Conservation (phyloP, 805 yeast genomes). For the Danielia reshetovae region DNA sequence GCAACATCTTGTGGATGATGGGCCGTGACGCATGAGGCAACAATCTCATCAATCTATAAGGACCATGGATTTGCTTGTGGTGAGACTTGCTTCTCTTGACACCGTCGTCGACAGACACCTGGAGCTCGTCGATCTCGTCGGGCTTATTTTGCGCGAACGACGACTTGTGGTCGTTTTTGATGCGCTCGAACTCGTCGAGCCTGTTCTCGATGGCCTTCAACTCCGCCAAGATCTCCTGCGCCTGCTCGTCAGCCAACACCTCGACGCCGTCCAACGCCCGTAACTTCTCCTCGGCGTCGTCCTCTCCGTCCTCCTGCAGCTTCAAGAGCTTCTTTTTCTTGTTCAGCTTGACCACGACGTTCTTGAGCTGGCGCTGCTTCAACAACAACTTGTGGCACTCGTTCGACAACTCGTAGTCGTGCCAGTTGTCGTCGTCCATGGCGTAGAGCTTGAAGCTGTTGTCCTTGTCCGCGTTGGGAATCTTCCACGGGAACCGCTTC, state of each 20-base stretch:
- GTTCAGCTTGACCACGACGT: constrained; percentile 38
- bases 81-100: constrained; percentile 30
- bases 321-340: constrained; percentile 31
- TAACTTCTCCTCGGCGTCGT: constrained; percentile 14
- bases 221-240: constrained; percentile 29
- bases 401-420: constrained; percentile 70
- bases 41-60: constrained; percentile 74
- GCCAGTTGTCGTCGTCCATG: constrained; percentile 67
- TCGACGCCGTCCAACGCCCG: constrained; percentile 21
- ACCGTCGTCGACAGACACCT: constrained; percentile 6
- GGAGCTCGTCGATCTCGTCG: constrained; percentile 6
- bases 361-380: constrained; percentile 55
- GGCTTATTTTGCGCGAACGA: constrained; percentile 21
- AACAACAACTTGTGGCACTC: constrained; percentile 64
- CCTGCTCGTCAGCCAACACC: constrained; percentile 29
- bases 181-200: constrained; percentile 34
- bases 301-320: constrained; percentile 9
- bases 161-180: constrained; percentile 32
- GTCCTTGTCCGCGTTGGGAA: constrained; percentile 57
- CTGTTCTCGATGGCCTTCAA: constrained; percentile 34
- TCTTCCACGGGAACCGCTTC: constrained; percentile 85
- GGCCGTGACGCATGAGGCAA: constrained; percentile 84
- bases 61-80: constrained; percentile 70
- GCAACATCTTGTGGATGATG: constrained; percentile 60
- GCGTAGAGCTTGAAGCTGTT: constrained; percentile 66